Percentiles rank a stretch among this genome's conserved stretches.
phyloP scores from a whole-genome alignment of 805 yeast species.

The Candida parachauliodes region DNA sequence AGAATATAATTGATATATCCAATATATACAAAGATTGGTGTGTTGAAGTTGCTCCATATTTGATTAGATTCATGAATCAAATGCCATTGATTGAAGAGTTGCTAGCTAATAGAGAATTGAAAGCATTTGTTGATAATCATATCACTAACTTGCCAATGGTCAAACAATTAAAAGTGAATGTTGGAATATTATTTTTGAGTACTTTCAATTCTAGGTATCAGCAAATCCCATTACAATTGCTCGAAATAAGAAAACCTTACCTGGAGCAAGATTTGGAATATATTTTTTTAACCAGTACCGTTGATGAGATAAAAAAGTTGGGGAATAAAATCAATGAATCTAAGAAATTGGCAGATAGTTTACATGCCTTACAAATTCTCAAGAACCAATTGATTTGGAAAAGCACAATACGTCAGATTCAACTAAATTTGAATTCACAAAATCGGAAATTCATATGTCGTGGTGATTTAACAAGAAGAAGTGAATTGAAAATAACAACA shows the following conservation, averaged over 20 bases:
- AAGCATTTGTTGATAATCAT: slow-evolving; percentile 56
- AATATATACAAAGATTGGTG: slow-evolving; percentile 66
- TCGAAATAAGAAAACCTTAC: slow-evolving; percentile 49
- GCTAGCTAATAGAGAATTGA: slow-evolving; percentile 48
- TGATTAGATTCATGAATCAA: slow-evolving; percentile 56
- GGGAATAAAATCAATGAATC: slow-evolving; percentile 58
- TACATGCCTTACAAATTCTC: slow-evolving; percentile 51
- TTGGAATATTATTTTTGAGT: slow-evolving; percentile 35
- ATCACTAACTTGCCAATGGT: slow-evolving; percentile 50
- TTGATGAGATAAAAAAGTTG: slow-evolving; percentile 51
- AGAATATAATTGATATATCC: slow-evolving; percentile 47
- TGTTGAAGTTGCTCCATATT: slow-evolving; percentile 48
- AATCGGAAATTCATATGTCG: slow-evolving; percentile 54
- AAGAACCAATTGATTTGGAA: slow-evolving; percentile 55
- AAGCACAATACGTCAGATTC: slow-evolving; percentile 38
- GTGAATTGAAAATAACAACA: slow-evolving; percentile 63
- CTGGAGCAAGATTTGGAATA: slow-evolving; percentile 49
- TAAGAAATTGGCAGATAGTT: slow-evolving; percentile 59
- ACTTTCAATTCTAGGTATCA: slow-evolving; percentile 43
- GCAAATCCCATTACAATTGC: slow-evolving; percentile 58
- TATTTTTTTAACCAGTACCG: slow-evolving; percentile 47
- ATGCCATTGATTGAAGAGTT: slow-evolving; percentile 60
- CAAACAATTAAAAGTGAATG: slow-evolving; percentile 39
- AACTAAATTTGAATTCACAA: slow-evolving; percentile 49
- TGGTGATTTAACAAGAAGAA: slow-evolving; percentile 57